A percentile compares a stretch with the other conserved stretches of the same genome.
These are phyloP conservation scores for Paspalum vaginatum DNA, from an alignment of 176 grass and related monocot genomes.

Conservation along the genomic window DNA sequence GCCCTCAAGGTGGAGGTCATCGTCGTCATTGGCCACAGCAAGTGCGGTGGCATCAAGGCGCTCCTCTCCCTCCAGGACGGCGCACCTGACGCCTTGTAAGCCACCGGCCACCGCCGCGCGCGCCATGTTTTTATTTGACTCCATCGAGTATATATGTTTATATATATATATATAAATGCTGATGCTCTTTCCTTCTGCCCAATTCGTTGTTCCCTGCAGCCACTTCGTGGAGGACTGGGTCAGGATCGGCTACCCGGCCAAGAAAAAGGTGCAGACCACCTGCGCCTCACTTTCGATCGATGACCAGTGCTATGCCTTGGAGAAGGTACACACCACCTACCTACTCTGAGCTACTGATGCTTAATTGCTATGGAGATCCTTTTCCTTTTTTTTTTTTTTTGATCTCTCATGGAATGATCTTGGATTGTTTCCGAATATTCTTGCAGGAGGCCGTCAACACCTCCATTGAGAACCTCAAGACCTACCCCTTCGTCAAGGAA, in stretches of 20 bases:
- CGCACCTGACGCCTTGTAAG: conserved; percentile 66
- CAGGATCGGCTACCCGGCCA: conserved; percentile 59
- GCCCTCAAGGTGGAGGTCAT: conserved; percentile 82
- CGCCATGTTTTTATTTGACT: not conserved
- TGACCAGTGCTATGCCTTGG: conserved; percentile 67
- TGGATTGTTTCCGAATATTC: not conserved
- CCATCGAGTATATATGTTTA: not conserved
- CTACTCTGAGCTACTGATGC: not conserved
- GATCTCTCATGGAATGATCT: not conserved
- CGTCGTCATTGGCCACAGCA: conserved; percentile 93
- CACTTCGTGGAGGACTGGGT: conserved; percentile 97
- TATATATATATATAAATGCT: not conserved
- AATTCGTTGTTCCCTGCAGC: conserved; percentile 16
- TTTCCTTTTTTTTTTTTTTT: not conserved
- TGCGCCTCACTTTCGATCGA: conserved; percentile 37
- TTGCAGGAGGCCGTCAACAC: conserved; percentile 67
- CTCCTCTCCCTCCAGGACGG: conserved; percentile 76
- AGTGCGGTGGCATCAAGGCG: conserved; percentile 91
- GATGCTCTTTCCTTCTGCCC: not conserved
- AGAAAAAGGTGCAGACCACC: conserved; percentile 58
- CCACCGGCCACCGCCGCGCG: not conserved
- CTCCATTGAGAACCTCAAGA: conserved; percentile 56
- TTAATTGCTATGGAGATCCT: not conserved
- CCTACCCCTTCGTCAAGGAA: conserved; percentile 72
- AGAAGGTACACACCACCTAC: conserved; percentile 51